Evolutionary conservation across 2,329 filamentous ascomycete genomes (phyloP), one percentile per base, ranked within the genome.

Genomic region (Penicillium hordei): DNA sequence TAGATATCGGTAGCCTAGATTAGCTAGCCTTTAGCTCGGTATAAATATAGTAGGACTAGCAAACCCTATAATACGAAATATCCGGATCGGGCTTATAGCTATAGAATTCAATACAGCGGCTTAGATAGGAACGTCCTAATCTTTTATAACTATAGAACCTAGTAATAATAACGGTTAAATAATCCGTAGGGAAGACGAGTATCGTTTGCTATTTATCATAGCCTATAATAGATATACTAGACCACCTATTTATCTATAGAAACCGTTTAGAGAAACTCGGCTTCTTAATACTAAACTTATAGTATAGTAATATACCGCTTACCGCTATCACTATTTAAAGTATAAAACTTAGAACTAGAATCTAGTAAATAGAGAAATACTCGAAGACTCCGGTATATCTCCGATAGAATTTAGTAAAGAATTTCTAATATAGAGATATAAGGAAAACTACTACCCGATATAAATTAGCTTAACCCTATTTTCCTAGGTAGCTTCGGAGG

Each of bases 11-110:
- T 43, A 64, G 15, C 62, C 61, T 34, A 50, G 48, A 43, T 38
- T 68, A 7, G 60, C 49, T 5, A 52, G 46, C 5, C 65, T 68
- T 23, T 68, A 64, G 66, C 61, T 70, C 13, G 65, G 63, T 48
- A 62, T 62, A 19, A 63, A 63, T 15, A 6, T 48, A 7, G 21
- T 27, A 15, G 46, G 33, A 25, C 46, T 48, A 25, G 19, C 46
- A 38, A 48, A 38, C 19, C 13, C 46, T 38, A 38, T 12, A 25
- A 36, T 48, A 36, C 46, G 21, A 17, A 27, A 38, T 36, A 48
- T 48, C 19, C 31, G 46, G 21, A 38, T 38, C 19, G 46, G 46
- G 21, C 19, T 48, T n/a, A 48, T 21, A 38, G 46, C 46, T 7
- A 25, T 15, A 10, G 46, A 48, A n/a, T n/a, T 48, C 21, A 25